phyloP scores from a whole-genome alignment of 441 rosid species.

The Pelargonium cotyledonis region DNA sequence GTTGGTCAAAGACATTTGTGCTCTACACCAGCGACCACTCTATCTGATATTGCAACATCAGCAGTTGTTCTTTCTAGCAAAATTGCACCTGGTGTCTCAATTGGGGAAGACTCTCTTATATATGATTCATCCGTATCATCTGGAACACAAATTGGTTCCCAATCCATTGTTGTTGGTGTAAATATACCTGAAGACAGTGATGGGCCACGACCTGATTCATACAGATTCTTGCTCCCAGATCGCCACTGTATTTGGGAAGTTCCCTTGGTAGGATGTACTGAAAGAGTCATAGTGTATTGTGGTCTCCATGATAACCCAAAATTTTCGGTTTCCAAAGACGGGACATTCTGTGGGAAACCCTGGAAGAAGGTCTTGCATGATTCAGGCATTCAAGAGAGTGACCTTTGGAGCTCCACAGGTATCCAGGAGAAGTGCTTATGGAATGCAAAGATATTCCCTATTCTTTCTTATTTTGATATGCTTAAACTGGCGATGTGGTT shows the following conservation, averaged over 20 bases:
- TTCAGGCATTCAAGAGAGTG: constrained; percentile 60
- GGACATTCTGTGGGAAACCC: constrained; percentile 91
- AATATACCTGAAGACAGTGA: constrained; percentile 45
- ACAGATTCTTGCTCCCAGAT: constrained; percentile 81
- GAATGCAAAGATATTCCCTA: constrained; percentile 84
- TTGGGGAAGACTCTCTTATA: constrained; percentile 90
- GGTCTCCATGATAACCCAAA: constrained; percentile 96
- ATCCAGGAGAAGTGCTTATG: constrained; percentile 72
- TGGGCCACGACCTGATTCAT: constrained; percentile 30
- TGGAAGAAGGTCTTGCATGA: constrained; percentile 68
- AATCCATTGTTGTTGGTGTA: constrained; percentile 74
- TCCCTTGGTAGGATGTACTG: constrained; percentile 60
- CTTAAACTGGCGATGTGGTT: constrained; percentile 71
- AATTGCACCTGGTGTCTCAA: constrained; percentile 77
- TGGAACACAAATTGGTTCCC: constrained; percentile 84
- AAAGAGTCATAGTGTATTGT: constrained; percentile 69
- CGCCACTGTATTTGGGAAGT: constrained; percentile 99
- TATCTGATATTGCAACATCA: constrained; percentile 83
- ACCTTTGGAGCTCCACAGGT: constrained; percentile 56
- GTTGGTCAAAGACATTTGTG: constrained; percentile 91
- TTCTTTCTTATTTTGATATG: constrained; percentile 70
- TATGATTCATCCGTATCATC: constrained; percentile 66
- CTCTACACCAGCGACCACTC: constrained; percentile 85
- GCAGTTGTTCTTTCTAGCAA: constrained; percentile 82
- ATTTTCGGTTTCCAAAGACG: constrained; percentile 46